These are phyloP conservation scores for Thinopyrum obtusiflorum DNA, from an alignment of 202 grass and related monocot species.

Conservation along the genomic window DNA sequence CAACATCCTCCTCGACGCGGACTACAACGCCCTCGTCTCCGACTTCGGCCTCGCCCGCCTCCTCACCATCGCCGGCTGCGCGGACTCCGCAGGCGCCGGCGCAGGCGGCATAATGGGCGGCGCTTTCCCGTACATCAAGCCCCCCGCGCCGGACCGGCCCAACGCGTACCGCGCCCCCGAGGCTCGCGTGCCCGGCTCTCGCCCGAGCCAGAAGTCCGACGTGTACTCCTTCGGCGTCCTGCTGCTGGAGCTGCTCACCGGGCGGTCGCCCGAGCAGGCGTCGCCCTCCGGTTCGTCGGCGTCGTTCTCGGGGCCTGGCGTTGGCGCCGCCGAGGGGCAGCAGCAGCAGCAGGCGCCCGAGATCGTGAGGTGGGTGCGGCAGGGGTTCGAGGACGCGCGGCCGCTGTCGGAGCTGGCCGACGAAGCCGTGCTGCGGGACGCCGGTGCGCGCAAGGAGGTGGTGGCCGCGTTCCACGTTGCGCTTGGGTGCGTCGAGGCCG, in stretches of 20 bases:
- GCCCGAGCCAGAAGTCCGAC: slow-evolving; percentile 55
- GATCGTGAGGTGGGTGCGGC: slow-evolving; percentile 64
- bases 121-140: slow-evolving; percentile 48
- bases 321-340: neutral
- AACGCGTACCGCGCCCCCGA: slow-evolving; percentile 68
- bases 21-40: slow-evolving; percentile 55
- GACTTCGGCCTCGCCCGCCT: slow-evolving; percentile 79
- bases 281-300: slow-evolving; percentile 31
- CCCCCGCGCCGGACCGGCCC: slow-evolving; percentile 30
- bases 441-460: slow-evolving; percentile 59
- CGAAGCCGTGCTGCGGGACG: slow-evolving; percentile 41
- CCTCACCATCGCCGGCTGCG: slow-evolving; percentile 43
- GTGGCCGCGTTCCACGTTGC: slow-evolving; percentile 63
- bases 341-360: slow-evolving; percentile 43
- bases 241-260: slow-evolving; percentile 75
- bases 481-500: slow-evolving; percentile 50
- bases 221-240: slow-evolving; percentile 77
- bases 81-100: neutral
- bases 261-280: slow-evolving; percentile 51
- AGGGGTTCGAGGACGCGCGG: slow-evolving; percentile 58
- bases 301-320: slow-evolving; percentile 4
- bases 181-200: slow-evolving; percentile 14
- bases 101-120: slow-evolving; percentile 37
- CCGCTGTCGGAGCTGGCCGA: slow-evolving; percentile 67
- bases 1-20: slow-evolving; percentile 72